These are phyloP conservation scores for Clonostachys sp. DNA, from an alignment of 2,329 filamentous ascomycete genomes.

Conservation along the genomic window DNA sequence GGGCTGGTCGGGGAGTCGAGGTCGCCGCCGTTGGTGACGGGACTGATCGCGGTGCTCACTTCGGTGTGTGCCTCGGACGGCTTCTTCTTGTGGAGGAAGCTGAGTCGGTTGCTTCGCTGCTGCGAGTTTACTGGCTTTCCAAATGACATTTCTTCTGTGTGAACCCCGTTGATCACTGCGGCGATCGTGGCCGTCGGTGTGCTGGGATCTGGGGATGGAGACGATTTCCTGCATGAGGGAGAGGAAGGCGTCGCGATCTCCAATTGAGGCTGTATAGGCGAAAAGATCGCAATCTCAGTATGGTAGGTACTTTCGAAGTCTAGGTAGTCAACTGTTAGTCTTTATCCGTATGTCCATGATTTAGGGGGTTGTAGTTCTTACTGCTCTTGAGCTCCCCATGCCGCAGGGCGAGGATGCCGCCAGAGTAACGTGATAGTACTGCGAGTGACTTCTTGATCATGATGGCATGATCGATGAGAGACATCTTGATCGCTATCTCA, in stretches of 20 bases:
- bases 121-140: slow-evolving; percentile 1
- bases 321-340: slow-evolving; percentile 15
- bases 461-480: slow-evolving; percentile 83
- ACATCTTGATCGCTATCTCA: slow-evolving; percentile 77
- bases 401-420: slow-evolving; percentile 49
- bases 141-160: slow-evolving; percentile 35
- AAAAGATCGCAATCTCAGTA: slow-evolving; percentile 60
- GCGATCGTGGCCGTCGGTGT: slow-evolving; percentile 21
- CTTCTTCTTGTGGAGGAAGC: slow-evolving; percentile 52
- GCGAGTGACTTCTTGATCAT: slow-evolving; percentile 79
- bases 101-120: slow-evolving; percentile 45
- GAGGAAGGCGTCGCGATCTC: slow-evolving; percentile 28
- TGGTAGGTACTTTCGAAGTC: slow-evolving; percentile 61
- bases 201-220: slow-evolving; percentile 33
- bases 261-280: slow-evolving; percentile 42
- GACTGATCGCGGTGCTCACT: slow-evolving; percentile 3
- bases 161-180: slow-evolving; percentile 22
- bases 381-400: slow-evolving; percentile 59
- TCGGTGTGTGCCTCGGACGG: slow-evolving; percentile 19
- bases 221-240: slow-evolving; percentile 41
- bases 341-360: no score
- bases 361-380: slow-evolving; percentile 35
- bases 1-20: not conserved
- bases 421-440: slow-evolving; percentile 60
- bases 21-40: slow-evolving; percentile 14